phyloP scores from a whole-genome alignment of 2,329 filamentous ascomycete species.

The Sporothrix globosa region DNA sequence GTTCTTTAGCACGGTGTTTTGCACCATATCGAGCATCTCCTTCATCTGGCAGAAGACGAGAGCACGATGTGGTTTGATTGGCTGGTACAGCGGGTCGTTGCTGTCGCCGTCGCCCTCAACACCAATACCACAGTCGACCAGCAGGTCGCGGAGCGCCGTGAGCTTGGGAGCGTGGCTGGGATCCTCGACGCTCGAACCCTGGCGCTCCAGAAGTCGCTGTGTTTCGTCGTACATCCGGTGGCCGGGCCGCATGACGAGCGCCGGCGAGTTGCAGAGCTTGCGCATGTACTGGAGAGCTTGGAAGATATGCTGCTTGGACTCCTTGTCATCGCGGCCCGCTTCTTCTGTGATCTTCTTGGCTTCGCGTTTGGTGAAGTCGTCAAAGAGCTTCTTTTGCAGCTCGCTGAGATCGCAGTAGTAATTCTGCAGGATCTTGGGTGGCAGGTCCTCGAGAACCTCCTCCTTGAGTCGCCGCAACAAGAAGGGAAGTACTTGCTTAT shows the following conservation, averaged over 20 bases:
- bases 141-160: slow-evolving; percentile 81
- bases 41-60: slow-evolving; percentile 99
- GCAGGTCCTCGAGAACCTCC: slow-evolving; percentile 92
- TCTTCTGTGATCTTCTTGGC: slow-evolving; percentile 84
- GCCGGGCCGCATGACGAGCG: slow-evolving; percentile 91
- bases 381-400: slow-evolving; percentile 90
- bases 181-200: slow-evolving; percentile 82
- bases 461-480: slow-evolving; percentile 94
- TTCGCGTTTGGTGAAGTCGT: slow-evolving; percentile 94
- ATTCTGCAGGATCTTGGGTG: slow-evolving; percentile 97
- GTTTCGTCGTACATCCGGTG: slow-evolving; percentile 90
- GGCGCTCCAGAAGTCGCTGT: slow-evolving; percentile 75
- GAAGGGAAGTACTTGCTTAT: slow-evolving; percentile 98
- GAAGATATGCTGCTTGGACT: slow-evolving; percentile 98
- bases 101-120: slow-evolving; percentile 65
- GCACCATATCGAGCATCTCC: slow-evolving; percentile 99
- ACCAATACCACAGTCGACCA: slow-evolving; percentile 99
- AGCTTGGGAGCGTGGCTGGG: slow-evolving; percentile 89
- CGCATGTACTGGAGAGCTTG: slow-evolving; percentile 99
- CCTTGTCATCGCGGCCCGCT: slow-evolving; percentile 82
- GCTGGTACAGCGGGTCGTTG: slow-evolving; percentile 67
- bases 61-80: slow-evolving; percentile 93
- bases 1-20: slow-evolving; percentile 86
- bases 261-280: slow-evolving; percentile 96
- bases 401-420: slow-evolving; percentile 99